phyloP scores from a whole-genome alignment of 257 asterid species.

The Capsicum pubescens region DNA sequence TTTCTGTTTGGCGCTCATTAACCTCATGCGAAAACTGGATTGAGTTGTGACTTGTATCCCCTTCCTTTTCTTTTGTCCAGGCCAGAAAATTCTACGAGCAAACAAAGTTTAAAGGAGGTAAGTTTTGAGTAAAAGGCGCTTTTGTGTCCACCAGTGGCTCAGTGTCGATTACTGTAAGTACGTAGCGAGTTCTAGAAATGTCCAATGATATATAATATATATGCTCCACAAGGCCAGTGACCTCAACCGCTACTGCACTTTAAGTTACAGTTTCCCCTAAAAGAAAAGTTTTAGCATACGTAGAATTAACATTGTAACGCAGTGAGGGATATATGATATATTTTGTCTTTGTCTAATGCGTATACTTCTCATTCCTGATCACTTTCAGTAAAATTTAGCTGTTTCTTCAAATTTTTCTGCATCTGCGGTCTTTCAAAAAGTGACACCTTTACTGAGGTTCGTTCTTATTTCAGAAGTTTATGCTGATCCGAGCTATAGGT shows the following conservation, averaged over 20 bases:
- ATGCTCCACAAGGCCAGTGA: background rate
- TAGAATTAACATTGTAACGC: background rate
- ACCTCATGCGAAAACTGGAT: slow-evolving; percentile 18
- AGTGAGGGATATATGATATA: background rate
- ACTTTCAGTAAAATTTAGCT: no score
- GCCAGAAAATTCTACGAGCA: slow-evolving; percentile 82
- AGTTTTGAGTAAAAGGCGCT: slow-evolving; percentile 30
- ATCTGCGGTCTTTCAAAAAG: background rate
- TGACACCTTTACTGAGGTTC: slow-evolving; percentile 1
- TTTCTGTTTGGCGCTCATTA: background rate
- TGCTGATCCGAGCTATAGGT: slow-evolving; percentile 86
- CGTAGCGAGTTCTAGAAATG: background rate
- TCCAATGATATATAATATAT: background rate
- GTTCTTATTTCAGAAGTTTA: slow-evolving; percentile 73
- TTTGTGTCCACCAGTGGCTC: slow-evolving; percentile 10
- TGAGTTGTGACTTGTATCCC: background rate
- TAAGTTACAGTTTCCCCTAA: background rate
- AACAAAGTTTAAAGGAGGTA: slow-evolving; percentile 92
- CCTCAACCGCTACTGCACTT: background rate
- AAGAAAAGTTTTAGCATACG: background rate
- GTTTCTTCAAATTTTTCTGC: background rate
- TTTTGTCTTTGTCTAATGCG: background rate
- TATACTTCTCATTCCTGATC: background rate
- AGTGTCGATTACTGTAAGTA: background rate
- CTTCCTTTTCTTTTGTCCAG: slow-evolving; percentile 50